Evolutionary conservation across 2,329 filamentous ascomycete species (phyloP).

Genomic region (Microcera coccophila): DNA sequence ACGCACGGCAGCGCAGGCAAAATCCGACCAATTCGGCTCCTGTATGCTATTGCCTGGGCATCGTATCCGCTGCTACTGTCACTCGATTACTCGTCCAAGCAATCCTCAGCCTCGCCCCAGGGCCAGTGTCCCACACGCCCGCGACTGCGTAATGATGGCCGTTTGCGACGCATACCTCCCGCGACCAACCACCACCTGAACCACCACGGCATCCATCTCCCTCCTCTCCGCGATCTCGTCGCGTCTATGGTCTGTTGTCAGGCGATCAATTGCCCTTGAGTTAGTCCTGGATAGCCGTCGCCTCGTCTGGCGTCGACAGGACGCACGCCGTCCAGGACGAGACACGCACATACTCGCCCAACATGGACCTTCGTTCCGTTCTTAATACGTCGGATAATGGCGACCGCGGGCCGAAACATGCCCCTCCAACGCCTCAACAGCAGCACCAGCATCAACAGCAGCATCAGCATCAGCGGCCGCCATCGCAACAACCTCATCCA

Average conservation of each 20-base stretch:
- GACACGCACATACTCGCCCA: constrained; percentile 4
- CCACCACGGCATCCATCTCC: background rate
- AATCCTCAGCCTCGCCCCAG: too few species aligned
- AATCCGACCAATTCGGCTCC: background rate
- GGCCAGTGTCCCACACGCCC: too few species aligned
- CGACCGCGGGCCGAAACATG: constrained; percentile 35
- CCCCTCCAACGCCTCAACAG: constrained; percentile 31
- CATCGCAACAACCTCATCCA: constrained; percentile 32
- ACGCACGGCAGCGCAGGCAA: background rate
- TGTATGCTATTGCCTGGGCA: too few species aligned
- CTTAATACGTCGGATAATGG: constrained; percentile 51
- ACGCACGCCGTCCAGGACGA: constrained; percentile 2
- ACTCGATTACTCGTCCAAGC: too few species aligned
- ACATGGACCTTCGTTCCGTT: constrained; percentile 53
- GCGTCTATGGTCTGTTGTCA: constrained; percentile 20
- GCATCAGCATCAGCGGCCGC: constrained; percentile 32
- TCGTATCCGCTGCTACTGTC: constrained; percentile 6
- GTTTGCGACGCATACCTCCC: constrained; percentile 24
- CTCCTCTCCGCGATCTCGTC: constrained; percentile 12
- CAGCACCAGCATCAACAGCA: constrained; percentile 32
- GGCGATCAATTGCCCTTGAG: constrained; percentile 16
- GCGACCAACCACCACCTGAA: constrained; percentile 21
- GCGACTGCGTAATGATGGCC: constrained; percentile 29
- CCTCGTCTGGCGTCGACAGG: constrained; percentile 13
- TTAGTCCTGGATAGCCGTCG: constrained; percentile 15